A percentile compares a stretch with the other conserved stretches of the same genome.
Evolutionary conservation across 2,329 filamentous ascomycete species (phyloP).

Genomic region (Ophiocordyceps robertsii): DNA sequence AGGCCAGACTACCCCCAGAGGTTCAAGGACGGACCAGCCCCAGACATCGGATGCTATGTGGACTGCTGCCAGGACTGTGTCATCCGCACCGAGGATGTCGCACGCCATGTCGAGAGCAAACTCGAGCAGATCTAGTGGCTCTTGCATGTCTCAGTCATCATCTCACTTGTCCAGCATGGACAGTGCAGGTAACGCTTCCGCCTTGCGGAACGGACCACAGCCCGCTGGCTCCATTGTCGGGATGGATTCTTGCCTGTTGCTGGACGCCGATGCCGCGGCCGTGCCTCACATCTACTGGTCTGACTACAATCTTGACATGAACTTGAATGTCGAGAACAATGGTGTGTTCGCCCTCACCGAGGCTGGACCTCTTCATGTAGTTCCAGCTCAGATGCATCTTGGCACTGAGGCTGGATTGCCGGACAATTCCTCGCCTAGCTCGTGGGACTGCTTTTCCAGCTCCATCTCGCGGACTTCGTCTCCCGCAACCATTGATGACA

Average conservation of each 20-base stretch:
- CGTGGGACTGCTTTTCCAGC: slow-evolving; percentile 40
- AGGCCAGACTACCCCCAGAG: slow-evolving; percentile 40
- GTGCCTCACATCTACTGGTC: slow-evolving; percentile 38
- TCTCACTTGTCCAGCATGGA: slow-evolving; percentile 37
- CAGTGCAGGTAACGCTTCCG: slow-evolving; percentile 35
- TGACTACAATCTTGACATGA: slow-evolving; percentile 30
- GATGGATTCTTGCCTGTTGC: slow-evolving; percentile 36
- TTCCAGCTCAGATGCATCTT: slow-evolving; percentile 41
- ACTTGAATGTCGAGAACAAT: slow-evolving; percentile 27
- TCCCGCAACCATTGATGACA: slow-evolving; percentile 34
- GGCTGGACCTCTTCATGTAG: slow-evolving; percentile 35
- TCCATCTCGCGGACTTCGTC: slow-evolving; percentile 38
- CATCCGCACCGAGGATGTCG: slow-evolving; percentile 16
- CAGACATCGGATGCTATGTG: slow-evolving; percentile 36
- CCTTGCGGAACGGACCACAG: slow-evolving; percentile 27
- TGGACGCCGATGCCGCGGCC: slow-evolving; percentile 33
- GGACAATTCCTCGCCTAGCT: slow-evolving; percentile 35
- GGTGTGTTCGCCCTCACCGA: slow-evolving; percentile 28
- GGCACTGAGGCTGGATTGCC: slow-evolving; percentile 35
- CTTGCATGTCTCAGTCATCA: slow-evolving; percentile 32
- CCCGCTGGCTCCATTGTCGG: slow-evolving; percentile 26
- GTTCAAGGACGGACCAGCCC: slow-evolving; percentile 29
- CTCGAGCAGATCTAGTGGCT: slow-evolving; percentile 24
- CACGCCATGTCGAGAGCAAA: slow-evolving; percentile 25
- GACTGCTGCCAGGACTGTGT: slow-evolving; percentile 23